Evolutionary conservation across 2,329 filamentous ascomycete genomes (phyloP), one percentile per base, ranked within the genome.

Genomic region (Pseudogymnoascus sp.): DNA sequence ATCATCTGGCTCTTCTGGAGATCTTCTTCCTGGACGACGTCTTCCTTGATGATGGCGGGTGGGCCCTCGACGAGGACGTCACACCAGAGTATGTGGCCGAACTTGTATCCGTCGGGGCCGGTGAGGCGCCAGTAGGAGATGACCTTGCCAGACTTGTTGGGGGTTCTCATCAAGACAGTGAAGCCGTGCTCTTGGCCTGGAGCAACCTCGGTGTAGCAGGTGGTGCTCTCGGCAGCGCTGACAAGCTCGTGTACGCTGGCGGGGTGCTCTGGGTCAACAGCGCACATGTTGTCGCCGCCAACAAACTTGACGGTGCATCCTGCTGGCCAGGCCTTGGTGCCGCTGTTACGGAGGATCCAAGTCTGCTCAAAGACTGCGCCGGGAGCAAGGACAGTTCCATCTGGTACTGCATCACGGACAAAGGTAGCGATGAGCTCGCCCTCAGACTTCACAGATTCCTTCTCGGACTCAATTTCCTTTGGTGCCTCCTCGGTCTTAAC

Each of bases 81-180:
- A 73, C 93, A 97, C 93, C 93, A 99, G 59, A 99, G 81, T 71
- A 92, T 90, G 78, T 97, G 90, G 40, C 95, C 95, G 68, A 98
- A 97, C 67, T 91, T 89, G 67, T 83, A 80, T 24, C 93, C 93
- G 63, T 91, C 87, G 6, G 86, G 82, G 64, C 90, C 87, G 70
- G 93, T 96, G 68, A 99, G 80, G 66, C 93, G 92, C 95, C 95
- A 99, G 82, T 97, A 97, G 1, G 95, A 98, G 72, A 96, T 95
- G 65, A 88, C 82, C 75, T 89, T 90, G 62, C 93, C 93, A 62
- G 85, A 78, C 59, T 89, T 89, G 61, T 80, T 77, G 14, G 93
- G 92, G 16, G 91, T 90, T 75, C 91, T 91, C 75, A 99, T 86
- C 43, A 88, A 79, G 37, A 97, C 89, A 38, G 89, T 91, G 79